Base-by-base conservation (phyloP, 2,329 filamentous ascomycete species). In the Claviceps fusiformis region DNA sequence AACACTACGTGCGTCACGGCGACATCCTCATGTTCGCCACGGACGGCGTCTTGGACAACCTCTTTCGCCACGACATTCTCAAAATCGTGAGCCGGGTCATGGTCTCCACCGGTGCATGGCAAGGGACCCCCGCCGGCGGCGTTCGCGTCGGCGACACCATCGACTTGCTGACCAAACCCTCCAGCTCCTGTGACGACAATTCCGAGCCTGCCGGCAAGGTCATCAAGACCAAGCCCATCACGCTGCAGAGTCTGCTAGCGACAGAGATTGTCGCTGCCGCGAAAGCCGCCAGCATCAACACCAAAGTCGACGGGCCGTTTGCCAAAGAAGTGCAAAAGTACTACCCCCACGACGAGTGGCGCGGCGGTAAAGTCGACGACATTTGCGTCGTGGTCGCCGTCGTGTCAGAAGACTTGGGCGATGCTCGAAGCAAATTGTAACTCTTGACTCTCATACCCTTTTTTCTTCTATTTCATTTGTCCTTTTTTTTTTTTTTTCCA, bases 31-130 rank as follows among this genome's bases (percentile, higher is more conserved):
- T 98, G 19, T 87, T 98, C 61, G 93, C 90, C 1, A 95, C 90
- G 0, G 93, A 98, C 69, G 93, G 93, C 4, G 86, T 97, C 5
- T 93, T 93, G 80, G 93, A 98, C 69, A 98, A 98, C 63, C 76
- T 98, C 37, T 93, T 89, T 65, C 87, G 90, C 63, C 87, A 95
- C 65, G 90, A 98, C 61, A 85, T 95, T 35, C 77, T 98, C 13
- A 81, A 83, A 57, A 82, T 95, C 53, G 83, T 92, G 31, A 92
- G 85, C 60, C 77, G 79, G 51, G 76, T 83, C 33, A 95, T 98
- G 89, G 75, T 83, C 39, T 73, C 78, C 15, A 74, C 77, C 4
- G 85, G 86, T 3, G 90, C 88, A 0, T 96, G 91, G 90, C 74
- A 79, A 24, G 76, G 77, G 61, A 80, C 79, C 1, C 72, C 71